phyloP scores from a whole-genome alignment of 345 rosid species.

The Eucalyptus marginata region DNA sequence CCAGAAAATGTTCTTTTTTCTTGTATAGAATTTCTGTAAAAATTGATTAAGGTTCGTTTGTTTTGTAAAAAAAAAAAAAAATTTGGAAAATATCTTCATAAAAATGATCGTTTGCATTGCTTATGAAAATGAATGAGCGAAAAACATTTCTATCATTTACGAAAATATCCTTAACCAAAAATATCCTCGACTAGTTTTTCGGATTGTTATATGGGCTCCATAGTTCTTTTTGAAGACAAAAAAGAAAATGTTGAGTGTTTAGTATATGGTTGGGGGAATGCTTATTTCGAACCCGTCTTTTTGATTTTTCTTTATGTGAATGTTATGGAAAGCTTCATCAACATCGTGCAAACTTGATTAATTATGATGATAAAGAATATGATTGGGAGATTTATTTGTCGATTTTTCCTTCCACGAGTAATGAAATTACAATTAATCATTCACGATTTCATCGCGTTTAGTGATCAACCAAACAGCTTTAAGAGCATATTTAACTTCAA shows the following conservation, averaged over 20 bases:
- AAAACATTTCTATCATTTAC: rapidly evolving
- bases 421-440: background rate
- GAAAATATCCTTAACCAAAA: too few species aligned
- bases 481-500: background rate
- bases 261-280: background rate
- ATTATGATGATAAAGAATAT: too few species aligned
- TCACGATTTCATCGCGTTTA: rapidly evolving
- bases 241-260: background rate
- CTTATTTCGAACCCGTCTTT: background rate
- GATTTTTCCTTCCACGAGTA: background rate
- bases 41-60: background rate
- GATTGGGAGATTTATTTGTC: background rate
- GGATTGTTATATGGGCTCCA: background rate
- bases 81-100: rapidly evolving
- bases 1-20: background rate
- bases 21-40: rapidly evolving
- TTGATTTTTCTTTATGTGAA: background rate
- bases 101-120: rapidly evolving
- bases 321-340: background rate
- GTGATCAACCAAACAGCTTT: background rate
- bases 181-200: background rate
- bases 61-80: too few species aligned
- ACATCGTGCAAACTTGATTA: rapidly evolving
- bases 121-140: rapidly evolving
- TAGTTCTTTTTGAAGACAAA: background rate